Evolutionary conservation across 2,329 filamentous ascomycete genomes (phyloP), one percentile per base, ranked within the genome.

Genomic region (Ophiostoma sp.): DNA sequence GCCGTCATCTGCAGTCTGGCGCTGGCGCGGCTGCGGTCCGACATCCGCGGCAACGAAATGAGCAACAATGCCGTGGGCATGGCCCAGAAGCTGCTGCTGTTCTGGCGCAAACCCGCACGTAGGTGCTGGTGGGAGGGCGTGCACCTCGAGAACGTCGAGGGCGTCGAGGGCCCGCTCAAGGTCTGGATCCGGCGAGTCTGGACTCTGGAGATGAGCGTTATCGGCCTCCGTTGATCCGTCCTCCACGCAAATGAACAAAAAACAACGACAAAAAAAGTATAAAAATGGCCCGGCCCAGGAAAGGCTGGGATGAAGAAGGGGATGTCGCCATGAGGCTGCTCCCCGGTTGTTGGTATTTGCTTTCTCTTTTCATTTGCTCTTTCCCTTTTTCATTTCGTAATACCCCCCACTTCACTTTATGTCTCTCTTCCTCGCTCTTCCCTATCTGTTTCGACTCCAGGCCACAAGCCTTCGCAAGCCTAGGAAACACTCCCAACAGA

Each of bases 111-210:
- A 83, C 96, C 96, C 19, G 96, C 96, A 17, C 87, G 96, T 75
- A 89, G 96, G 81, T 99, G 96, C 86, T 99, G 96, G 96, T 99
- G 96, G 96, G 96, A 99, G 82, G 96, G 96, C 31, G 92, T 99
- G 50, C 95, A 98, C 81, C 86, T 99, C 61, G 90, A 96, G 22
- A 87, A 93, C 76, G 93, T 99, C 15, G 94, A 97, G 69, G 96
- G 96, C 17, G 92, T 98, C 8, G 90, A 97, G 70, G 95, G 95
- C 70, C 93, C 91, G 81, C 87, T 99, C 77, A 99, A 99, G 84
- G 94, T 99, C 74, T 99, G 96, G 96, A 98, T 99, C 81, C 88
- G 96, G 80, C 89, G 96, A 79, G 96, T 99, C 74, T 99, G 96
- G 96, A 99, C 96, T 74, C 87, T 99, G 74, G 96, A 99, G 86